Evolutionary conservation across 2,329 filamentous ascomycete species (phyloP).

Genomic region (Cucurbitaria berberidis): DNA sequence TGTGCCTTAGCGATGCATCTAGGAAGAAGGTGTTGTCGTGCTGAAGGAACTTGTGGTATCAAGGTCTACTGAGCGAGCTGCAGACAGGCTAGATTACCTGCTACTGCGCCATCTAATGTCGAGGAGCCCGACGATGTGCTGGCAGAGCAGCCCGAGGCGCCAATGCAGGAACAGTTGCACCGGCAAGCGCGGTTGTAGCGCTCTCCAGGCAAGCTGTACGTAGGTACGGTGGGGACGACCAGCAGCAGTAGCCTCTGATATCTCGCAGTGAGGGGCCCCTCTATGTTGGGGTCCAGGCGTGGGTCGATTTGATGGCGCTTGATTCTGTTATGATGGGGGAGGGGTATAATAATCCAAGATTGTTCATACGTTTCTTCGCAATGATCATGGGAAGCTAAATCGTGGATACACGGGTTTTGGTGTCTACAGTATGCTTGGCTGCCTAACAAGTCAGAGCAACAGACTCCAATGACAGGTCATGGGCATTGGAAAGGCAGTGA

Average conservation of each 20-base stretch:
- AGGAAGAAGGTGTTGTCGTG: no score
- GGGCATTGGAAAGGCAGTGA: neutral
- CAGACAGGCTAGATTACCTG: neutral
- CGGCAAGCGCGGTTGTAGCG: conserved; percentile 1
- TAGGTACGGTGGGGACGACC: neutral
- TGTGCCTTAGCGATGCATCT: no score
- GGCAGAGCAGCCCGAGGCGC: neutral
- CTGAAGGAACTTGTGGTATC: neutral
- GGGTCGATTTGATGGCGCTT: neutral
- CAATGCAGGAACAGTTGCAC: conserved; percentile 8
- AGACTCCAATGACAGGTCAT: no score
- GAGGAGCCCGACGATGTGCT: neutral
- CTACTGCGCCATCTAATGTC: neutral
- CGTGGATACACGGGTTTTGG: no score
- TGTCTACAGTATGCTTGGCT: no score
- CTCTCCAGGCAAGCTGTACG: neutral
- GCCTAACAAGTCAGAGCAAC: no score
- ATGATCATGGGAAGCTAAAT: no score
- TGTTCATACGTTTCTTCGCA: no score
- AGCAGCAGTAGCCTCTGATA: neutral
- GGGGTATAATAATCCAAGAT: no score
- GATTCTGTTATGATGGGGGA: no score
- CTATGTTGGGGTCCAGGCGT: neutral
- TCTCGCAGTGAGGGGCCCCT: neutral
- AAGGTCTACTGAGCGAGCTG: neutral